A percentile compares a stretch with the other conserved stretches of the same genome.
phyloP scores from a whole-genome alignment of 768 basidiomycete species.

The Naematelia aurantialba region DNA sequence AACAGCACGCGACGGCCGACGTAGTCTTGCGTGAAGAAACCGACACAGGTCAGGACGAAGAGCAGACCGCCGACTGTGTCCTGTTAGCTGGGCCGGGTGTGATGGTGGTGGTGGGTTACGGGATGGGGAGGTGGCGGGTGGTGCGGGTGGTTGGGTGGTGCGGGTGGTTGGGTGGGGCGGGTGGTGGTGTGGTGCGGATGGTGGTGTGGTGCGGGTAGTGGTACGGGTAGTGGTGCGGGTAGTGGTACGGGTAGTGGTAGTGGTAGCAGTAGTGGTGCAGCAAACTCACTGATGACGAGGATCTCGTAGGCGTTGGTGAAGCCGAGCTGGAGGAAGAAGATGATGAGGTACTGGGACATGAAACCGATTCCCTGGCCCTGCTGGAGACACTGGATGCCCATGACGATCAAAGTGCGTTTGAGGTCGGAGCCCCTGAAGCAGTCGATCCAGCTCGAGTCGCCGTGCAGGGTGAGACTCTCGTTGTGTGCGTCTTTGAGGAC shows the following conservation, averaged over 20 bases:
- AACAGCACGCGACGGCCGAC: constrained; percentile 2
- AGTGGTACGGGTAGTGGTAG: not conserved
- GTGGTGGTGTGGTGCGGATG: not conserved
- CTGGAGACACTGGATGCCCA: not conserved
- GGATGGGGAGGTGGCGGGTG: no score
- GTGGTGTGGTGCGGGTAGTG: not conserved
- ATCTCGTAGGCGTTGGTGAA: constrained; percentile 7
- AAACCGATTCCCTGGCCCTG: constrained; percentile 7
- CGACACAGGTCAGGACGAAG: not conserved
- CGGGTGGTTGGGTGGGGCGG: not conserved
- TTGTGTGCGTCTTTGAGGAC: not conserved
- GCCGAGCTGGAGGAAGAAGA: constrained; percentile 7
- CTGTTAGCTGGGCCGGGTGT: no score
- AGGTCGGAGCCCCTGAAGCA: constrained; percentile 36
- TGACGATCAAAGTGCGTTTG: not conserved
- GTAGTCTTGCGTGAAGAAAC: constrained; percentile 7
- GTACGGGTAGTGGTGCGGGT: not conserved
- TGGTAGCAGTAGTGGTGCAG: not conserved
- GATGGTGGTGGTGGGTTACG: no score
- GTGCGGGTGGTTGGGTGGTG: no score
- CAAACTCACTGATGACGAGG: constrained; percentile 1
- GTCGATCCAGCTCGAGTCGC: not conserved
- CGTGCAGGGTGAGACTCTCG: not conserved
- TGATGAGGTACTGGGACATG: constrained; percentile 8
- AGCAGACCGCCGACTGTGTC: not conserved